phyloP scores from a whole-genome alignment of 106 monocot genomes.

The Acanthochlamys bracteata region DNA sequence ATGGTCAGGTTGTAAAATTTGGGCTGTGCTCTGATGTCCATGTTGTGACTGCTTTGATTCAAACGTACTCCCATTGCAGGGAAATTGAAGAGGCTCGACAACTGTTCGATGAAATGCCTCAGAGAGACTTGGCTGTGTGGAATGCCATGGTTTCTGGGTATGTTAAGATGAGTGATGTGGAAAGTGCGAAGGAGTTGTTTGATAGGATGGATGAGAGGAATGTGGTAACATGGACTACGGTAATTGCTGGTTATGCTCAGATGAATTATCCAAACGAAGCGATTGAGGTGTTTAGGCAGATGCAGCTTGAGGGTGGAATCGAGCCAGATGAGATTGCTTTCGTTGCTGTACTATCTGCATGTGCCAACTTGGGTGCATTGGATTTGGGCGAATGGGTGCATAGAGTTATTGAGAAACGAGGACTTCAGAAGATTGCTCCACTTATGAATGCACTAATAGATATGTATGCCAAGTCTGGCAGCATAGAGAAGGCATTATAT shows the following conservation, averaged over 20 bases:
- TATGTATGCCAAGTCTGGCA: conserved; percentile 83
- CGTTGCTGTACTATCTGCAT: conserved; percentile 46
- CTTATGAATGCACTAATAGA: conserved; percentile 69
- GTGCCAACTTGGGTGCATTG: conserved; percentile 55
- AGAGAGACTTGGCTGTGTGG: conserved; percentile 44
- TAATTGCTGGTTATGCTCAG: conserved; percentile 48
- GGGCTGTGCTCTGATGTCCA: conserved; percentile 35
- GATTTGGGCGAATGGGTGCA: conserved; percentile 75
- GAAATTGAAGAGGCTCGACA: conserved; percentile 21
- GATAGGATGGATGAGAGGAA: conserved; percentile 44
- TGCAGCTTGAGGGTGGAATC: conserved; percentile 47
- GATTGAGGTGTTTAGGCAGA: conserved; percentile 36
- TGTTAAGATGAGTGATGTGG: conserved; percentile 36
- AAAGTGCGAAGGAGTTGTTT: conserved; percentile 27
- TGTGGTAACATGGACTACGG: conserved; percentile 51
- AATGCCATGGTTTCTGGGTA: conserved; percentile 65
- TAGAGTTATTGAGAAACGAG: conserved; percentile 24
- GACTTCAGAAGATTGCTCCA: conserved; percentile 24
- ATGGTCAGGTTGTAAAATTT: conserved; percentile 28
- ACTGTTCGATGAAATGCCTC: conserved; percentile 51
- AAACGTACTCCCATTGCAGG: conserved; percentile 30
- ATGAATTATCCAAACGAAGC: conserved; percentile 39
- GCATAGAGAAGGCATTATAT: conserved; percentile 40
- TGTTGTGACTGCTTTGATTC: conserved; percentile 34
- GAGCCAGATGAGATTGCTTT: conserved; percentile 57